A percentile compares a stretch with the other conserved stretches of the same genome.
Evolutionary conservation across 495 filamentous ascomycete species (phyloP).

Genomic region (Penicillium coffeae): DNA sequence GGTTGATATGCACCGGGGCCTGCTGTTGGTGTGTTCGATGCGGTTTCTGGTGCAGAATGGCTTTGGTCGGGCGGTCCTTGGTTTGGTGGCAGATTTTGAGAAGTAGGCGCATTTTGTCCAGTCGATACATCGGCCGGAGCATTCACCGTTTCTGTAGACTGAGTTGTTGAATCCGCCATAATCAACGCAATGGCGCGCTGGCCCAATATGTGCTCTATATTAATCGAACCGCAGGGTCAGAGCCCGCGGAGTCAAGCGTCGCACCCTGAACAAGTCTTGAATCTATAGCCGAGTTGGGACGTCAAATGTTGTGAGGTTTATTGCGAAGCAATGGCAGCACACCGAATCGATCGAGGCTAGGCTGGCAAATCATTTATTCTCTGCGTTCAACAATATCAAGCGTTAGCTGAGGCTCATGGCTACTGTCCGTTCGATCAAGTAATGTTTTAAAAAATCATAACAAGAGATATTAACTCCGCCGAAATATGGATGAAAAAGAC

Average conservation of each 20-base stretch:
- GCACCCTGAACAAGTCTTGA: constrained; percentile 1
- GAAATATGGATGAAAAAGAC: too few species aligned
- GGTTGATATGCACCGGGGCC: too few species aligned
- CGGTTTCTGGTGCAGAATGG: constrained; percentile 1
- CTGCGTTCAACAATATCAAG: background rate
- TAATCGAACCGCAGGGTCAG: constrained; percentile 1
- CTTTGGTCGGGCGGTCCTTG: constrained; percentile 8
- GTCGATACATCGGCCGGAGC: constrained; percentile 17
- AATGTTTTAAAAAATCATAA: background rate
- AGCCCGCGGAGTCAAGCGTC: background rate
- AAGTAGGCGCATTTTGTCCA: constrained; percentile 19
- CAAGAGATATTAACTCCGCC: too few species aligned
- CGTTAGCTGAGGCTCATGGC: background rate
- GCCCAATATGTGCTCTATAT: background rate
- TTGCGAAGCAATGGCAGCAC: constrained; percentile 23
- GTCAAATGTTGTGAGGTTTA: constrained; percentile 26
- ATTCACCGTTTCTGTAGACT: constrained; percentile 28
- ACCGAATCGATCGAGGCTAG: constrained; percentile 21
- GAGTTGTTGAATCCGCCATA: constrained; percentile 35
- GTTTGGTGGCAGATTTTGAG: constrained; percentile 5
- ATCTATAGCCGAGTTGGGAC: constrained; percentile 8
- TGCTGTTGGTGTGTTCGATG: background rate
- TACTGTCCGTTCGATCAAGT: background rate
- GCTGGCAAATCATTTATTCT: constrained; percentile 30
- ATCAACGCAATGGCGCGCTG: constrained; percentile 1